Percentiles rank a stretch among this genome's conserved stretches.
Evolutionary conservation across 2,329 filamentous ascomycete genomes (phyloP).

Genomic region (Pseudogymnoascus sp.): DNA sequence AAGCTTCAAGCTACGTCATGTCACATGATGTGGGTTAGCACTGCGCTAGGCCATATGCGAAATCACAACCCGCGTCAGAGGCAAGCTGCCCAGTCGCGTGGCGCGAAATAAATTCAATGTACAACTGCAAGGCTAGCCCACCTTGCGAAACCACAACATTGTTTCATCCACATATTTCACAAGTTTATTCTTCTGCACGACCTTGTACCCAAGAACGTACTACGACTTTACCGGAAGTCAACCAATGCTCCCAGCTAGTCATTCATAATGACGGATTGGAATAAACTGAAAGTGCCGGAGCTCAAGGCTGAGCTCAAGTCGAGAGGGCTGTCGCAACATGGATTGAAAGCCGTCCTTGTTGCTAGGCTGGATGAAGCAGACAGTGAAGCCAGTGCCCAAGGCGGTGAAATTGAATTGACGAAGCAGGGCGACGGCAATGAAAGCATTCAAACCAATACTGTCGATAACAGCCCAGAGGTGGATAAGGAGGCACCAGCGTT

Average conservation of each 20-base stretch:
- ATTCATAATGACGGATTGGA: slow-evolving; percentile 42
- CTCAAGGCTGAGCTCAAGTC: slow-evolving; percentile 66
- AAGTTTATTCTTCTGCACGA: neutral
- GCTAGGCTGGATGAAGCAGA: slow-evolving; percentile 47
- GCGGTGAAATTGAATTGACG: slow-evolving; percentile 17
- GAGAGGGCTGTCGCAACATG: slow-evolving; percentile 58
- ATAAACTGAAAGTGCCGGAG: slow-evolving; percentile 61
- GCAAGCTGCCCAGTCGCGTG: slow-evolving; percentile 8
- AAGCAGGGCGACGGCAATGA: slow-evolving; percentile 8
- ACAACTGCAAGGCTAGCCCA: neutral
- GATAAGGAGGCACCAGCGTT: neutral
- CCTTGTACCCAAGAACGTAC: neutral
- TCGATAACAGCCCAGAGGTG: slow-evolving; percentile 9
- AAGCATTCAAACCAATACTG: neutral
- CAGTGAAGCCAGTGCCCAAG: slow-evolving; percentile 29
- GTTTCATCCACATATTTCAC: slow-evolving; percentile 4
- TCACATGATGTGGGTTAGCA: neutral
- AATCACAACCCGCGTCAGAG: slow-evolving; percentile 5
- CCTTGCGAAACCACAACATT: slow-evolving; percentile 1
- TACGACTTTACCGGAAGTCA: neutral
- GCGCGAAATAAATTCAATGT: slow-evolving; percentile 1
- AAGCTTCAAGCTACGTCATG: neutral
- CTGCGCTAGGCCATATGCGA: neutral
- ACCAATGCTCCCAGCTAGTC: neutral
- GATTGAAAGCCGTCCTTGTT: slow-evolving; percentile 64